Percentiles rank a stretch among this genome's conserved stretches.
These are phyloP conservation scores for Fusarium dlaminii DNA, from an alignment of 2,329 filamentous ascomycete genomes.

Conservation along the genomic window DNA sequence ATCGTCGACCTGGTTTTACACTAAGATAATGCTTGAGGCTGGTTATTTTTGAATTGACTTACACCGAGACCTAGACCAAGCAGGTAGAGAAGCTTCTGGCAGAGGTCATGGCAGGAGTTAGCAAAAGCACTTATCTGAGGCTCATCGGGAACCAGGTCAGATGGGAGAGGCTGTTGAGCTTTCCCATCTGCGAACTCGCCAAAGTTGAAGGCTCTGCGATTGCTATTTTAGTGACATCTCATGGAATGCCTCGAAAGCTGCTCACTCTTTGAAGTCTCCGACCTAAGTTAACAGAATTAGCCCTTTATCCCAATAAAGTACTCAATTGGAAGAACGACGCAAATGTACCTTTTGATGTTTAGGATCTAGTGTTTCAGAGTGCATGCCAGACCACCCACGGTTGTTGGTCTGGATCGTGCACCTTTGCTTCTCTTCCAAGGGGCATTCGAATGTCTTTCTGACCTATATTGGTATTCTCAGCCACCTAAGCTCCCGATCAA, in stretches of 20 bases:
- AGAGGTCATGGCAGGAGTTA: slow-evolving; percentile 75
- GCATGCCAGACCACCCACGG: slow-evolving; percentile 88
- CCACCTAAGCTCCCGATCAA: background rate
- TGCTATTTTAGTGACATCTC: background rate
- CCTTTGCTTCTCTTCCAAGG: slow-evolving; percentile 74
- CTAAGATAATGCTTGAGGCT: background rate
- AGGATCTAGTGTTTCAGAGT: slow-evolving; percentile 87
- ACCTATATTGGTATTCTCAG: slow-evolving; percentile 56
- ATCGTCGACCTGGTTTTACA: slow-evolving; percentile 51
- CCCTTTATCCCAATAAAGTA: background rate
- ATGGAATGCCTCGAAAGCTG: background rate
- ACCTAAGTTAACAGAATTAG: slow-evolving; percentile 56
- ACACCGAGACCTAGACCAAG: slow-evolving; percentile 82
- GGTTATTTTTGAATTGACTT: slow-evolving; percentile 33
- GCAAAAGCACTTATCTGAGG: slow-evolving; percentile 73
- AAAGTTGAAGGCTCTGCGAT: slow-evolving; percentile 85
- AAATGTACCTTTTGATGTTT: slow-evolving; percentile 73
- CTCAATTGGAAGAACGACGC: background rate
- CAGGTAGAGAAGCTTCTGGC: slow-evolving; percentile 75
- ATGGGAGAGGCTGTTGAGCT: slow-evolving; percentile 80
- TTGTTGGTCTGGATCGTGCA: slow-evolving; percentile 85
- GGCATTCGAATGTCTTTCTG: slow-evolving; percentile 74
- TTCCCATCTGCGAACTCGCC: slow-evolving; percentile 76
- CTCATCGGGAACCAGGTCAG: slow-evolving; percentile 67
- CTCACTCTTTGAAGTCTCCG: slow-evolving; percentile 89